Evolutionary conservation across 1,139 yeast species (phyloP).

Genomic region (Ogataea hybrid): DNA sequence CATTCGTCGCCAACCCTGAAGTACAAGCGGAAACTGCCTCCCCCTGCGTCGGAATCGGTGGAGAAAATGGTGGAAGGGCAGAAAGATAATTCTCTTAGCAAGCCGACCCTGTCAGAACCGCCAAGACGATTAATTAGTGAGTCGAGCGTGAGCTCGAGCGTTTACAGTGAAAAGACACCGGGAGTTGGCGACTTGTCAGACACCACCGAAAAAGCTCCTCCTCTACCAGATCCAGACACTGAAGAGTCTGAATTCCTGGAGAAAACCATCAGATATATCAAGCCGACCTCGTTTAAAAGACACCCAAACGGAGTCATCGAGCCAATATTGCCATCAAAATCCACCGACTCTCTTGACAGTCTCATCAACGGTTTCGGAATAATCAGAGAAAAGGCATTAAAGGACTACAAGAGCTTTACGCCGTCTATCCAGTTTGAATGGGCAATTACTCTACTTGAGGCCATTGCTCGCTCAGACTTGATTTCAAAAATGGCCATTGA

Average conservation of each 20-base stretch:
- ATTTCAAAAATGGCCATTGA: conserved; percentile 43
- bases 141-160: conserved; percentile 16
- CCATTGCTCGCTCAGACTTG: conserved; percentile 39
- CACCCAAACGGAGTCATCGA: no score
- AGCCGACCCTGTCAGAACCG: conserved; percentile 1
- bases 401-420: conserved; percentile 37
- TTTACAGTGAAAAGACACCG: conserved; percentile 14
- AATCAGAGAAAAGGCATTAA: conserved; percentile 32
- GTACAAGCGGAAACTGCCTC: conserved; percentile 26
- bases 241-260: conserved; percentile 1
- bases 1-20: conserved; percentile 9
- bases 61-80: conserved; percentile 6
- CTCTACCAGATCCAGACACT: conserved; percentile 4
- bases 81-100: neutral
- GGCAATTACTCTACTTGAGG: conserved; percentile 48
- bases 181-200: neutral
- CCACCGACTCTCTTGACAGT: no score
- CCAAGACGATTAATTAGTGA: conserved; percentile 14
- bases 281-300: conserved; percentile 21
- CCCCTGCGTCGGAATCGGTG: conserved; percentile 18
- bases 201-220: neutral
- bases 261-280: conserved; percentile 18
- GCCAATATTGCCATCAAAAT: no score
- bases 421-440: conserved; percentile 47
- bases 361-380: conserved; percentile 28